Evolutionary conservation across 1,284 basidiomycete species (phyloP), one percentile per base, ranked within the genome.

Genomic region (Trichosporon faecale): DNA sequence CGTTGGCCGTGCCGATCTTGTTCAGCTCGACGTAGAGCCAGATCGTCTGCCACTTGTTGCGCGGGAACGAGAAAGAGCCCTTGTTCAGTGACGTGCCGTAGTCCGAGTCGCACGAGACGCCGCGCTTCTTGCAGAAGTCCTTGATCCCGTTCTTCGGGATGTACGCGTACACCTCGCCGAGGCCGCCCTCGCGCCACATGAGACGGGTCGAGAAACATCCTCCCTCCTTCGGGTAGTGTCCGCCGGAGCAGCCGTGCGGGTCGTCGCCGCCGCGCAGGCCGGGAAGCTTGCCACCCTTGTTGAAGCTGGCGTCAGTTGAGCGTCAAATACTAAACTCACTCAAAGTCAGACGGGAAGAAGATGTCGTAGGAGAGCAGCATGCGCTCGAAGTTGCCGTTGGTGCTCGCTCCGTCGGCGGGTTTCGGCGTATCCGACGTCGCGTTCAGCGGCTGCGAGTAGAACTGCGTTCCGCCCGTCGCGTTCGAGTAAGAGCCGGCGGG

Each of bases 91-190:
- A 84, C 8, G 80, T 83, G 0, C 84, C 84, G 73, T 79, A 85
- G 73, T 84, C 80, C 4, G 75, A 74, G 73, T 85, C 83, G 72
- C 83, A 84, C 44, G 75, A 80, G 18, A 83, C 74, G 40, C 77
- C 70, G 35, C 52, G 18, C 40, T 75, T 44, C 7, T 71, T 67
- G 74, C 84, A 85, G 49, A 79, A 79, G 29, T 70, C 65, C 57
- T 76, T 76, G n/a, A 64, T 65, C 11, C 23, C 27, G 1, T 0
- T 68, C 0, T 79, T 79, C 2, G 83, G 84, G 29, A 85, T 76
- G 75, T 85, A 85, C 11, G 81, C 82, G 76, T 85, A 85, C 29
- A 84, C 82, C 70, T 85, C 84, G 40, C 83, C 84, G 0, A 75
- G 73, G 2, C 79, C 82, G 33, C 70, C 70, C 1, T 76, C 66